These are phyloP conservation scores for Chimonanthus salicifolius DNA, from an alignment of 164 flowering plant genomes.

Conservation along the genomic window DNA sequence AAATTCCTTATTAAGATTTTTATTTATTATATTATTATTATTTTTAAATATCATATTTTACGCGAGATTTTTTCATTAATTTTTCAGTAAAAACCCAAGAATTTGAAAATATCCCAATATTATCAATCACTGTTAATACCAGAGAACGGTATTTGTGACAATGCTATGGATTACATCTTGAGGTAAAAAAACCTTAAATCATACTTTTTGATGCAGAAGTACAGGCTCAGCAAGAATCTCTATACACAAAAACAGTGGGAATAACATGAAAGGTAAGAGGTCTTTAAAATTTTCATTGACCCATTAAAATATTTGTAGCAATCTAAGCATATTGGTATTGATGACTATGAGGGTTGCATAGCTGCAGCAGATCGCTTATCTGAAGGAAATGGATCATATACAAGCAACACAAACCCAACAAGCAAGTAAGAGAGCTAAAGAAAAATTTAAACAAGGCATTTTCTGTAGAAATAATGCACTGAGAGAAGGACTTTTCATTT, in stretches of 20 bases:
- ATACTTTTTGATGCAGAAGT: slow-evolving; percentile 51
- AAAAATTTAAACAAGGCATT: neutral
- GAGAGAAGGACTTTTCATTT: neutral
- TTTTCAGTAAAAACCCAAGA: too few species aligned
- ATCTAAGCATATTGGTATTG: neutral
- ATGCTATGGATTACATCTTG: neutral
- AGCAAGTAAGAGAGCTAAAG: slow-evolving; percentile 44
- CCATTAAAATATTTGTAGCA: neutral
- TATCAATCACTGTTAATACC: too few species aligned
- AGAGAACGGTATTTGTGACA: too few species aligned
- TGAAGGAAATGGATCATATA: slow-evolving; percentile 42
- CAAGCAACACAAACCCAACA: slow-evolving; percentile 40
- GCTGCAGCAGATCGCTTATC: slow-evolving; percentile 40
- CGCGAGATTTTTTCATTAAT: too few species aligned
- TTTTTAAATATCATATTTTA: too few species aligned
- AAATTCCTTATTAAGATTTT: too few species aligned
- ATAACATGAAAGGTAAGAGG: slow-evolving; percentile 51
- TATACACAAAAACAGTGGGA: slow-evolving; percentile 56
- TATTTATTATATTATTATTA: too few species aligned
- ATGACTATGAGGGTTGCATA: slow-evolving; percentile 19
- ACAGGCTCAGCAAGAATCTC: slow-evolving; percentile 79
- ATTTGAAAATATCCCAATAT: too few species aligned
- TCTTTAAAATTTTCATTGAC: neutral
- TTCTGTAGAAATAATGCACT: neutral
- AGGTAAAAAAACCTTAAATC: slow-evolving; percentile 8